A percentile compares a stretch with the other conserved stretches of the same genome.
phyloP scores from a whole-genome alignment of 208 protist species.

The Wallacemonas sp. region DNA sequence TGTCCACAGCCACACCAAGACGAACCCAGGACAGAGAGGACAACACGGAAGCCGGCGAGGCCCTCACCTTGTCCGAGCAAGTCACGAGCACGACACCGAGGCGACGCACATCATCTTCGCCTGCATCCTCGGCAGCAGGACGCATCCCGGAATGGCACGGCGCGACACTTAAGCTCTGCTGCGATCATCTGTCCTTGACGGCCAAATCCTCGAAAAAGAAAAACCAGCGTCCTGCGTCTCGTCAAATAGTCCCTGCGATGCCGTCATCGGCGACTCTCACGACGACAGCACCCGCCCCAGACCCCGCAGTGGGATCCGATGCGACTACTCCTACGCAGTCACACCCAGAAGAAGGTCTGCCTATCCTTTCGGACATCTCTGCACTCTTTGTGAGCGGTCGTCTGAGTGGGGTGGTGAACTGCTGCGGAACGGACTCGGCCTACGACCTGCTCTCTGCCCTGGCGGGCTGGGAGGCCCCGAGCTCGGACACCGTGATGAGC shows the following conservation, averaged over 20 bases:
- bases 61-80: no score
- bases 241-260: background rate
- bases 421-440: constrained; percentile 45
- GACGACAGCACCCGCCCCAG: background rate
- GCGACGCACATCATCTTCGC: no score
- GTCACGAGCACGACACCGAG: no score
- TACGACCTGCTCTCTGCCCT: constrained; percentile 44
- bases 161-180: constrained; percentile 9
- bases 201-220: background rate
- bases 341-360: background rate
- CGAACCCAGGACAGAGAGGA: no score
- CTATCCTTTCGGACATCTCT: constrained; percentile 35
- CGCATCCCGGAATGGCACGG: background rate
- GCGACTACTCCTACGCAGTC: background rate
- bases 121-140: background rate
- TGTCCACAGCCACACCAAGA: no score
- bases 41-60: no score
- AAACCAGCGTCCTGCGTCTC: background rate
- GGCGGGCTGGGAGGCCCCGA: constrained; percentile 34
- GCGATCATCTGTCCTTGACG: constrained; percentile 9
- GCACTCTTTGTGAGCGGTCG: constrained; percentile 53
- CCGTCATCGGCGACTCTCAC: background rate
- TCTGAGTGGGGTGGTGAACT: constrained; percentile 62
- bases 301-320: background rate
- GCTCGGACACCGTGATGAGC: constrained; percentile 5